These are phyloP conservation scores for Periconia sp. DNA, from an alignment of 2,329 filamentous ascomycete genomes.

Conservation along the genomic window DNA sequence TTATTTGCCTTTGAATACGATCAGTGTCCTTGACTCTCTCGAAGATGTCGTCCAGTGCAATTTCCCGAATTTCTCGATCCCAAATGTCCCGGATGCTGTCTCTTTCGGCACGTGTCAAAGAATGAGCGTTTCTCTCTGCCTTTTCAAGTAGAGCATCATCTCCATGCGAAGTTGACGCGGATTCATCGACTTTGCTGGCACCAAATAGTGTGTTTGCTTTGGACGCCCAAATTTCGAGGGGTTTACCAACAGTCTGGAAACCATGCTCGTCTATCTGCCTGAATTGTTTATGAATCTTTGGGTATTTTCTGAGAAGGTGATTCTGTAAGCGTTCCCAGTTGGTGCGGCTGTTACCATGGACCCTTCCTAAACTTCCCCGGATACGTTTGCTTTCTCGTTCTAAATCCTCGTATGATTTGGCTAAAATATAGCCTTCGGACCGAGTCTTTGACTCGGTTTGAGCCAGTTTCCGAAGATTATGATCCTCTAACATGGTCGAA, in stretches of 20 bases:
- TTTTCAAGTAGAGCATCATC: slow-evolving; percentile 11
- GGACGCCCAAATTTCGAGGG: slow-evolving; percentile 35
- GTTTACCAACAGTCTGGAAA: slow-evolving; percentile 23
- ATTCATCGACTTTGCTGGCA: no score
- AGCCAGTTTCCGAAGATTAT: slow-evolving; percentile 55
- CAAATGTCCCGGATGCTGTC: slow-evolving; percentile 17
- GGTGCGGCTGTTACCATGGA: neutral
- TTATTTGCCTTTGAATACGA: slow-evolving; percentile 13
- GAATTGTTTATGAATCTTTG: slow-evolving; percentile 27
- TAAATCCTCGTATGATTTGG: slow-evolving; percentile 18
- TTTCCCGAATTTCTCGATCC: slow-evolving; percentile 17
- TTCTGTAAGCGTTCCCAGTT: slow-evolving; percentile 25
- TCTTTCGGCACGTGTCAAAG: slow-evolving; percentile 18
- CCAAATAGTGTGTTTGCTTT: no score
- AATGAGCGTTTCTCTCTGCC: slow-evolving; percentile 15
- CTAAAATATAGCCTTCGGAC: slow-evolving; percentile 16
- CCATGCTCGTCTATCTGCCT: slow-evolving; percentile 17
- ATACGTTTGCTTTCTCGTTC: slow-evolving; percentile 9
- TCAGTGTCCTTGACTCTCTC: slow-evolving; percentile 15
- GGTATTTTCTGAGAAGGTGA: slow-evolving; percentile 20
- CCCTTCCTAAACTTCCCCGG: neutral
- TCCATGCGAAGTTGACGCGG: no score
- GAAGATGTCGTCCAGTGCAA: slow-evolving; percentile 19
- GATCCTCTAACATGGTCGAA: slow-evolving; percentile 56
- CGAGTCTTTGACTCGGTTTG: slow-evolving; percentile 26